These are phyloP conservation scores for Pseudonectria buxi DNA, from an alignment of 2,329 filamentous ascomycete genomes.

Conservation along the genomic window DNA sequence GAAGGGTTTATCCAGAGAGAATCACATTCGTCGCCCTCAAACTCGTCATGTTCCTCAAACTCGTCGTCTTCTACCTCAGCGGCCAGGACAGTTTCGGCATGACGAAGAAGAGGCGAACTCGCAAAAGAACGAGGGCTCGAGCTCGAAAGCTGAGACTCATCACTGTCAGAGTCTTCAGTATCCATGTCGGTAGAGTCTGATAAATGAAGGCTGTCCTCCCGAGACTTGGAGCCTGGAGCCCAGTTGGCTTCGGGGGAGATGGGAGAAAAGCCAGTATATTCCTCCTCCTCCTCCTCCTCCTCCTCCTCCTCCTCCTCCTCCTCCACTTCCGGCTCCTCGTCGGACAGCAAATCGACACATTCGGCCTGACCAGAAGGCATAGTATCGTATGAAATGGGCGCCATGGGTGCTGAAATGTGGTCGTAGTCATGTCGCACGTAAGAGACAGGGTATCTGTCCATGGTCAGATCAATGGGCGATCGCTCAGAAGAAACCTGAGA, in stretches of 20 bases:
- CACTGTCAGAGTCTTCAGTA: conserved; percentile 7
- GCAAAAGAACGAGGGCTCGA: background rate
- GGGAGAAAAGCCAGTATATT: conserved; percentile 2
- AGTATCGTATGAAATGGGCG: background rate
- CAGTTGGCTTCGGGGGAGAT: conserved; percentile 1
- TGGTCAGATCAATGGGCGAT: conserved; percentile 17
- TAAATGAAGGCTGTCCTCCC: conserved; percentile 5
- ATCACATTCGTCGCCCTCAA: conserved; percentile 13
- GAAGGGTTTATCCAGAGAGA: background rate
- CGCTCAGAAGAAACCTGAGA: conserved; percentile 12
- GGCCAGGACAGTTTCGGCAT: too few relatives aligned
- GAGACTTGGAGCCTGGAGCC: conserved; percentile 3
- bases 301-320: too few relatives aligned
- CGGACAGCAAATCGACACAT: conserved; percentile 4
- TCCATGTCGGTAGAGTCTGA: conserved; percentile 14
- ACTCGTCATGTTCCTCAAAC: conserved; percentile 19
- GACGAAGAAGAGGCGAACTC: background rate
- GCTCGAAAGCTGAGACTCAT: conserved; percentile 4
- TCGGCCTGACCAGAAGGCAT: conserved; percentile 1
- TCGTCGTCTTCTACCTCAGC: background rate
- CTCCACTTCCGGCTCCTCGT: conserved; percentile 2
- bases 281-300: too few relatives aligned
- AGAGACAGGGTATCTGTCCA: conserved; percentile 13
- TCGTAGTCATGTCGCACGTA: conserved; percentile 8
- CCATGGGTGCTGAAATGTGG: background rate